Percentiles rank a stretch among this genome's conserved stretches.
phyloP scores from a whole-genome alignment of 495 filamentous ascomycete species.

The Neohortaea acidophila region DNA sequence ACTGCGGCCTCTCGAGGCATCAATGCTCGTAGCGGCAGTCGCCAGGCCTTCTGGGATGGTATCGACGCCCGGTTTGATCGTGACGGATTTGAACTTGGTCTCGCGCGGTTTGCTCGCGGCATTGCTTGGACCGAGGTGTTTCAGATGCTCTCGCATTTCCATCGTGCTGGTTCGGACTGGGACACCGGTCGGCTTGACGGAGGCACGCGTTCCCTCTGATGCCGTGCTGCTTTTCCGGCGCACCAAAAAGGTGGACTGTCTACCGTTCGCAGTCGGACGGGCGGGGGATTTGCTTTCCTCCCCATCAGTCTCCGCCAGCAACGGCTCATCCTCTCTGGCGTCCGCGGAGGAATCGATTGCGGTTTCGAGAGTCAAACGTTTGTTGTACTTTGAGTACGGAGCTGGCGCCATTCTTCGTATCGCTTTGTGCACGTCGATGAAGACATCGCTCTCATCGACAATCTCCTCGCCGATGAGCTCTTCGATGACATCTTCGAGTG shows the following conservation, averaged over 20 bases:
- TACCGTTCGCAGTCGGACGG: slow-evolving; percentile 6
- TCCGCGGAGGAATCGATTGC: slow-evolving; percentile 10
- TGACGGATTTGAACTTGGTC: slow-evolving; percentile 77
- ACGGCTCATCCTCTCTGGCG: slow-evolving; percentile 14
- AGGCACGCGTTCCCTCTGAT: slow-evolving; percentile 12
- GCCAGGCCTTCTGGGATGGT: slow-evolving; percentile 17
- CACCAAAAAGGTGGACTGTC: slow-evolving; percentile 34
- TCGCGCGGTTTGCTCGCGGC: slow-evolving; percentile 65
- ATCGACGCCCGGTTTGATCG: slow-evolving; percentile 58
- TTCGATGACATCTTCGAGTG: slow-evolving; percentile 94
- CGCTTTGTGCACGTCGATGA: slow-evolving; percentile 91
- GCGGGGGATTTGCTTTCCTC: slow-evolving; percentile 22
- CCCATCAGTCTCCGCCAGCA: slow-evolving; percentile 24
- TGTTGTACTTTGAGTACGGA: slow-evolving; percentile 44
- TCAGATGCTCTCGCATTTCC: slow-evolving; percentile 70
- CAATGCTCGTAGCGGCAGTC: slow-evolving; percentile 11
- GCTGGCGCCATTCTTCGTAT: slow-evolving; percentile 66
- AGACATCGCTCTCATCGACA: slow-evolving; percentile 86
- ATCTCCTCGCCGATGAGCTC: slow-evolving; percentile 84
- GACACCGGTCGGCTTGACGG: slow-evolving; percentile 5
- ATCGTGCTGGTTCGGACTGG: slow-evolving; percentile 26
- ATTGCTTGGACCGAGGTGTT: slow-evolving; percentile 85
- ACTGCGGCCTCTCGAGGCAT: slow-evolving; percentile 12
- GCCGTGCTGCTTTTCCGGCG: slow-evolving; percentile 23
- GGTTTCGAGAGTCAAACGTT: slow-evolving; percentile 3